Evolutionary conservation across 2,329 filamentous ascomycete species (phyloP).

Genomic region (Magnaporthiopsis poae): DNA sequence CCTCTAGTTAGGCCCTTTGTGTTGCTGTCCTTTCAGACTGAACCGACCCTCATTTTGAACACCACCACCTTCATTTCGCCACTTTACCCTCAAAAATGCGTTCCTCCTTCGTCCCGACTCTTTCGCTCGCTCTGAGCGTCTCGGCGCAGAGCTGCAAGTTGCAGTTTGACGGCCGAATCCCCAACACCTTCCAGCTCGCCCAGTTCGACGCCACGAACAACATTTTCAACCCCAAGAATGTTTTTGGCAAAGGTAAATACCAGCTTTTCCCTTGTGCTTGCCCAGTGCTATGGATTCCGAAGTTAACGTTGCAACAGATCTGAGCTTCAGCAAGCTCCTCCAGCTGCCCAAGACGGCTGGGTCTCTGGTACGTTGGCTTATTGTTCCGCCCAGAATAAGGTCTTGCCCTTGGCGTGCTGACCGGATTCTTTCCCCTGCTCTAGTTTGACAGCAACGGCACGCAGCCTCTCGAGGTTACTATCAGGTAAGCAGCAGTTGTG

Average conservation of each 20-base stretch:
- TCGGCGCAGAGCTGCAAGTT: conserved; percentile 25
- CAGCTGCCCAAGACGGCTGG: conserved; percentile 31
- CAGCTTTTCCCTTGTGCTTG: not conserved
- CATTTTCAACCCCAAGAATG: conserved; percentile 41
- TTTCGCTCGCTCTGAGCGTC: conserved; percentile 6
- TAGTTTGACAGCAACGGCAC: conserved; percentile 35
- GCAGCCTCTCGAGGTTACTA: conserved; percentile 42
- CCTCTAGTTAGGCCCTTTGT: not conserved
- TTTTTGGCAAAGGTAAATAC: conserved; percentile 36
- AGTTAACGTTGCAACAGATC: conserved; percentile 20
- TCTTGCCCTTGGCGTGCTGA: not conserved
- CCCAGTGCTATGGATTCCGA: too few species aligned
- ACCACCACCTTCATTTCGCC: not conserved
- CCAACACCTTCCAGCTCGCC: conserved; percentile 25
- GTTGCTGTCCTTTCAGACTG: not conserved
- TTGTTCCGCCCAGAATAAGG: not conserved
- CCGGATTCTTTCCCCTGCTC: too few species aligned
- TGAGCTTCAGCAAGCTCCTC: conserved; percentile 41
- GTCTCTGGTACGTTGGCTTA: conserved; percentile 26
- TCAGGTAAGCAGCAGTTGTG: conserved; percentile 25
- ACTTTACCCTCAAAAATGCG: conserved; percentile 4
- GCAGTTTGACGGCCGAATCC: conserved; percentile 38
- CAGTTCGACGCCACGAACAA: conserved; percentile 31
- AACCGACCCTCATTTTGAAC: not conserved
- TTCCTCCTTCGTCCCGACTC: not conserved